These are phyloP conservation scores for Daldinia bambusicola DNA, from an alignment of 495 filamentous ascomycete genomes.

Conservation along the genomic window DNA sequence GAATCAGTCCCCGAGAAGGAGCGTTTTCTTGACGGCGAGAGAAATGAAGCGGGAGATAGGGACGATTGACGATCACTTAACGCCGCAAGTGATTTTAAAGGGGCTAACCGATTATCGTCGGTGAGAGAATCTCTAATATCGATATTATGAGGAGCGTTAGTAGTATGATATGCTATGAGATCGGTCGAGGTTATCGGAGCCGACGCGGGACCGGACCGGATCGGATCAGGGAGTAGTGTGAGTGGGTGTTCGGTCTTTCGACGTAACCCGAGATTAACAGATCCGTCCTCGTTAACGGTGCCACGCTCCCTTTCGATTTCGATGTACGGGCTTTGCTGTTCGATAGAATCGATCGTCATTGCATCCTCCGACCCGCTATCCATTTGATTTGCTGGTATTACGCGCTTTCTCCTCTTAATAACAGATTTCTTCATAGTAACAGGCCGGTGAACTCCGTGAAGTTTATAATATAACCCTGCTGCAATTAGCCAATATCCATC, in stretches of 20 bases:
- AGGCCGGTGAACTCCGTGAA: conserved; percentile 91
- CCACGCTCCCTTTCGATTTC: conserved; percentile 57
- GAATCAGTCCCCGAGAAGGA: conserved; percentile 68
- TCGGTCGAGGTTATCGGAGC: conserved; percentile 53
- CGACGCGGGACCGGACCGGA: conserved; percentile 49
- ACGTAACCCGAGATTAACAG: conserved; percentile 69
- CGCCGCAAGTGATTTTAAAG: conserved; percentile 57
- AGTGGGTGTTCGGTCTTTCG: conserved; percentile 54
- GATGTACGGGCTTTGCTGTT: conserved; percentile 53
- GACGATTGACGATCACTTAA: conserved; percentile 59
- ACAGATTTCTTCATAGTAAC: conserved; percentile 97
- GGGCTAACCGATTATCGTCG: conserved; percentile 66
- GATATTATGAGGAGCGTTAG: conserved; percentile 47
- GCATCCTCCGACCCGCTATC: conserved; percentile 53
- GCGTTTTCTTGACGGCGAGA: conserved; percentile 69
- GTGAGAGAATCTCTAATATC: conserved; percentile 56
- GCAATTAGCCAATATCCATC: conserved; percentile 30
- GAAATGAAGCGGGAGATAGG: conserved; percentile 62
- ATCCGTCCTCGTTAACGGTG: conserved; percentile 63
- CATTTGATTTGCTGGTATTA: conserved; percentile 82
- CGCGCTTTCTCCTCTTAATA: conserved; percentile 95
- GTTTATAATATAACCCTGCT: conserved; percentile 93
- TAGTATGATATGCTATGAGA: conserved; percentile 59
- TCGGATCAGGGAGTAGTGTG: conserved; percentile 60
- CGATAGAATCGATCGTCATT: conserved; percentile 55